Evolutionary conservation across 768 basidiomycete genomes (phyloP).

Genomic region (Pleurotus sapidus): DNA sequence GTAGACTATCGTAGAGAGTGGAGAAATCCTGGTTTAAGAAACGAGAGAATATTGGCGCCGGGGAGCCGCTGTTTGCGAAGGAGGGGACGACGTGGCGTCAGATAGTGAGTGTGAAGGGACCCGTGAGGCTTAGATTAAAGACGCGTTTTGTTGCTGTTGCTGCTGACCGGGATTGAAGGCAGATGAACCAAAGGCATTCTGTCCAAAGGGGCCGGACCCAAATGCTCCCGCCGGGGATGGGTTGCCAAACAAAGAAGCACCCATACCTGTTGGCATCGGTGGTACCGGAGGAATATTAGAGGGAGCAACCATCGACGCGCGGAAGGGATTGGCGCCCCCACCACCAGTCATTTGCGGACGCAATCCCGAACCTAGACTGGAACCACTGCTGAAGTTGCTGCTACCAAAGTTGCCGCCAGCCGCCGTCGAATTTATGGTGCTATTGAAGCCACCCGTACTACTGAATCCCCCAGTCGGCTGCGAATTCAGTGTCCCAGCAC

Average conservation of each 20-base stretch:
- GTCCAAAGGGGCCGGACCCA: slow-evolving; percentile 6
- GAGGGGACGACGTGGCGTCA: slow-evolving; percentile 13
- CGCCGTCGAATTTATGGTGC: no score
- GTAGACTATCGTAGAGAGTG: background rate
- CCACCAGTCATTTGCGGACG: slow-evolving; percentile 65
- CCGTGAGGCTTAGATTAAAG: slow-evolving; percentile 38
- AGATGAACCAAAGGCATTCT: slow-evolving; percentile 7
- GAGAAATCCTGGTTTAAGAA: background rate
- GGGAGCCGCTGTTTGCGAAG: background rate
- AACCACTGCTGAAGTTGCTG: slow-evolving; percentile 18
- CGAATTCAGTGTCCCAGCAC: slow-evolving; percentile 25
- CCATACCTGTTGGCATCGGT: slow-evolving; percentile 14
- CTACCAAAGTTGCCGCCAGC: slow-evolving; percentile 11
- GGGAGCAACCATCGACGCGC: slow-evolving; percentile 45
- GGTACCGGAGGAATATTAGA: slow-evolving; percentile 12
- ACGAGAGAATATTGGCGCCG: background rate
- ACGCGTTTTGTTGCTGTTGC: slow-evolving; percentile 40
- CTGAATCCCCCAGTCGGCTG: slow-evolving; percentile 39
- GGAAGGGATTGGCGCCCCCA: slow-evolving; percentile 56
- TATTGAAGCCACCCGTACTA: slow-evolving; percentile 23
- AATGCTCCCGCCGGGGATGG: background rate
- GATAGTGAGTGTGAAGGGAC: slow-evolving; percentile 14
- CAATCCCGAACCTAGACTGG: slow-evolving; percentile 46
- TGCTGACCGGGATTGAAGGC: background rate
- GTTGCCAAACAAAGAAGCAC: slow-evolving; percentile 4